A percentile compares a stretch with the other conserved stretches of the same genome.
These are phyloP conservation scores for Globisporangium mamillatum DNA, from an alignment of 352 stramenopile species.

Conservation along the genomic window DNA sequence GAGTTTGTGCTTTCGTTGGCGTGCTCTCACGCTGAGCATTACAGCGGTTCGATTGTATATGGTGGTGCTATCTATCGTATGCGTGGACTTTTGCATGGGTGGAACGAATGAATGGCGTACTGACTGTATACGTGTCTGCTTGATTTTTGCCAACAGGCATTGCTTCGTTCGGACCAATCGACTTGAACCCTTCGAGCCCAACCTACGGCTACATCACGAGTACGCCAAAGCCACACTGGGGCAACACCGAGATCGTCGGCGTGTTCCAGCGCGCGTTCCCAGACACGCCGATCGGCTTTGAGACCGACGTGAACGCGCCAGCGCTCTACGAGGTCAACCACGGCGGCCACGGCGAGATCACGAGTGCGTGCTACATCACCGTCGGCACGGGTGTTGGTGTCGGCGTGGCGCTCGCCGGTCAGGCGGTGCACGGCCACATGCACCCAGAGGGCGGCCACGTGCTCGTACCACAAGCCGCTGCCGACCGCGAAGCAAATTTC, in stretches of 20 bases:
- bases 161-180: conserved; percentile 93
- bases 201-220: conserved; percentile 95
- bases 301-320: conserved; percentile 98
- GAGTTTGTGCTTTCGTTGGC: not conserved
- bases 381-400: conserved; percentile 96
- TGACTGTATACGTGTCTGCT: not conserved
- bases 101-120: not conserved
- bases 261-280: conserved; percentile 77
- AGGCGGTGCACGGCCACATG: conserved; percentile 93
- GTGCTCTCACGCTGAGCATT: not conserved
- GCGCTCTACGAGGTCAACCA: conserved; percentile 92
- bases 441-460: conserved; percentile 93
- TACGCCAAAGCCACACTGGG: conserved; percentile 94
- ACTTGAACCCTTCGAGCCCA: conserved; percentile 72
- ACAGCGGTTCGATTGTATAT: not conserved
- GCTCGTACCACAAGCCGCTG: conserved; percentile 59
- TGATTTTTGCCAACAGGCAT: conserved; percentile 60
- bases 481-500: conserved; percentile 77
- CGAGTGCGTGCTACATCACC: conserved; percentile 93
- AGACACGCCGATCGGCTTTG: conserved; percentile 84
- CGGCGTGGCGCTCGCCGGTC: conserved; percentile 90
- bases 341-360: conserved; percentile 72
- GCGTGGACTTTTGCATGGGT: not conserved
- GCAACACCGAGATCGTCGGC: conserved; percentile 73
- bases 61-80: not conserved